Conservation (phyloP, 192 early-diverging fungal species). For the Entrophospora sp. region DNA sequence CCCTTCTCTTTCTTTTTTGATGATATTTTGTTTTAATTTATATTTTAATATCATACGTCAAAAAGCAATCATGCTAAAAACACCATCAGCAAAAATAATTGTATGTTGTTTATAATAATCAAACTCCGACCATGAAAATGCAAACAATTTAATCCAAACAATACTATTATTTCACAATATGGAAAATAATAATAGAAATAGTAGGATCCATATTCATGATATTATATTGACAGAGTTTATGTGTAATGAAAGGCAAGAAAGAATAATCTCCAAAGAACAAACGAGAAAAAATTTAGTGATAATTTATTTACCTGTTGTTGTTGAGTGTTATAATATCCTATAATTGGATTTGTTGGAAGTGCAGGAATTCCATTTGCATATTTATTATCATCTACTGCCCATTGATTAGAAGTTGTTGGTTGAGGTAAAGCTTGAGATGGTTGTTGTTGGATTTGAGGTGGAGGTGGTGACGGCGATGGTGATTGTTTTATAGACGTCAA, state of each 20-base stretch:
- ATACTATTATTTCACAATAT: no score
- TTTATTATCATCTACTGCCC: not conserved
- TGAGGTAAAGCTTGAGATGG: not conserved
- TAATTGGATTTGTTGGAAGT: not conserved
- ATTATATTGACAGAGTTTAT: no score
- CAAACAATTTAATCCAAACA: no score
- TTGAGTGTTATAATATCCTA: constrained; percentile 18
- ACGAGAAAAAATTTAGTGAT: not conserved
- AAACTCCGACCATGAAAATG: no score
- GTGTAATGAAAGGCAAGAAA: not conserved
- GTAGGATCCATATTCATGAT: no score
- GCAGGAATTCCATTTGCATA: constrained; percentile 1
- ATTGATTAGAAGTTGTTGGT: constrained; percentile 1
- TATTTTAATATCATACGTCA: no score
- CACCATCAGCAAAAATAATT: no score
- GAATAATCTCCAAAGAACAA: not conserved
- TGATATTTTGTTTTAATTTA: no score
- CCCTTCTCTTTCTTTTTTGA: no score
- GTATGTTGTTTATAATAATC: no score
- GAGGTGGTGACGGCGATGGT: not conserved
- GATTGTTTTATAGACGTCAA: not conserved
- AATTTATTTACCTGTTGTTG: constrained; percentile 11
- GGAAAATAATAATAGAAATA: no score
- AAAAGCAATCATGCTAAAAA: no score
- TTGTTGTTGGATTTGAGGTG: not conserved